These are phyloP conservation scores for Penicillium sp. DNA, from an alignment of 2,329 filamentous ascomycete species.

Conservation along the genomic window DNA sequence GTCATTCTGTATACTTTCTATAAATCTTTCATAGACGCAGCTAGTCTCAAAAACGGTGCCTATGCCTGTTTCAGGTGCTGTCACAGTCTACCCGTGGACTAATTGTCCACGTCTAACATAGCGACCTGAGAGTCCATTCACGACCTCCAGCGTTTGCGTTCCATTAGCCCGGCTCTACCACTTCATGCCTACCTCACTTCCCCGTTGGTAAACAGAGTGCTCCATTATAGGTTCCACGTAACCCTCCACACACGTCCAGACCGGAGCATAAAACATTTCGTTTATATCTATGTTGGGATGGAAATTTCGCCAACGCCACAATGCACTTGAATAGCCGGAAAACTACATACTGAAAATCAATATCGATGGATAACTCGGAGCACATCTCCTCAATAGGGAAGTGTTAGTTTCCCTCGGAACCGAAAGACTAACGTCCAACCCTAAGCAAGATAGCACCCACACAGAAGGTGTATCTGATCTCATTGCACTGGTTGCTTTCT, in stretches of 20 bases:
- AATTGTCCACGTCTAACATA: no score
- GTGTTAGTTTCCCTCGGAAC: not conserved
- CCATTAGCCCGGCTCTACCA: not conserved
- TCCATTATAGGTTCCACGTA: not conserved
- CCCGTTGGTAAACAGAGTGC: not conserved
- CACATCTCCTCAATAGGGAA: not conserved
- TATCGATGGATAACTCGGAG: no score
- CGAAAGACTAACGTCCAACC: not conserved
- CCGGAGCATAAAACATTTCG: not conserved
- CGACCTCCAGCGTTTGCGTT: no score
- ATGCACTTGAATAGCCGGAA: not conserved
- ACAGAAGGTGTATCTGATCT: not conserved
- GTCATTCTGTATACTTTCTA: not conserved
- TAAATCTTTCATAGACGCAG: no score
- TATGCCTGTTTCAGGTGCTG: not conserved
- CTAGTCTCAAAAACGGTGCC: not conserved
- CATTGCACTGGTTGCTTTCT: not conserved
- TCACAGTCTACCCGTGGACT: not conserved
- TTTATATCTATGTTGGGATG: not conserved
- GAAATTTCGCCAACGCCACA: not conserved
- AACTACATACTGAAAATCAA: not conserved
- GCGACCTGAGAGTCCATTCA: no score
- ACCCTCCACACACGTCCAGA: not conserved
- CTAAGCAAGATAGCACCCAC: not conserved
- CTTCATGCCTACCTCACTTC: not conserved